These are phyloP conservation scores for Podospora anserina DNA, from an alignment of 495 filamentous ascomycete genomes.

Conservation along the genomic window DNA sequence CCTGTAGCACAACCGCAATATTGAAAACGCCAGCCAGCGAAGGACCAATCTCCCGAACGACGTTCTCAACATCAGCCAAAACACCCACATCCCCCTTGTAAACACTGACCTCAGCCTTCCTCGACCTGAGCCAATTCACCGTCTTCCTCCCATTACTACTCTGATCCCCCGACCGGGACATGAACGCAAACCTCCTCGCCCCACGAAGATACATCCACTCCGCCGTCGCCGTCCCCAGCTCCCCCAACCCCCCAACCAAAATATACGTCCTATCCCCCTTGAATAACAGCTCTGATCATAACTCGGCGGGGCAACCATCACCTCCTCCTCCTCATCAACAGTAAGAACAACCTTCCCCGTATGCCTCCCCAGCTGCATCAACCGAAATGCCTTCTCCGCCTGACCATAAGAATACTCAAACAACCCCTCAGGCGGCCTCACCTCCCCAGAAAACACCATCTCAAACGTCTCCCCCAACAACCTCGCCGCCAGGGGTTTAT, in stretches of 20 bases:
- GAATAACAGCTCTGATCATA: background rate
- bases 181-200: constrained; percentile 1
- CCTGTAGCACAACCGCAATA: constrained; percentile 12
- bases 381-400: too few species aligned
- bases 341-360: too few species aligned
- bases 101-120: background rate
- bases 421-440: too few species aligned
- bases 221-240: constrained; percentile 40
- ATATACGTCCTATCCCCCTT: constrained; percentile 34
- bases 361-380: too few species aligned
- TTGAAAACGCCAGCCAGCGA: background rate
- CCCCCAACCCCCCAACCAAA: constrained; percentile 44
- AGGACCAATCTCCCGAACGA: background rate
- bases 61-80: constrained; percentile 5
- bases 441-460: too few species aligned
- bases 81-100: background rate
- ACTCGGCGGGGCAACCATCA: too few species aligned
- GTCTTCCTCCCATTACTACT: background rate
- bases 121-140: constrained; percentile 2
- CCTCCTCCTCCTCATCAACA: too few species aligned
- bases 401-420: too few species aligned
- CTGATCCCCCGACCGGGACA: constrained; percentile 6
- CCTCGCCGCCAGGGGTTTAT: too few species aligned
- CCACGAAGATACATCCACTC: constrained; percentile 29
- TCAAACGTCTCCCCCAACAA: too few species aligned